Evolutionary conservation across 768 basidiomycete species (phyloP), one percentile per base, ranked within the genome.

Genomic region (Termitomyces sp.): DNA sequence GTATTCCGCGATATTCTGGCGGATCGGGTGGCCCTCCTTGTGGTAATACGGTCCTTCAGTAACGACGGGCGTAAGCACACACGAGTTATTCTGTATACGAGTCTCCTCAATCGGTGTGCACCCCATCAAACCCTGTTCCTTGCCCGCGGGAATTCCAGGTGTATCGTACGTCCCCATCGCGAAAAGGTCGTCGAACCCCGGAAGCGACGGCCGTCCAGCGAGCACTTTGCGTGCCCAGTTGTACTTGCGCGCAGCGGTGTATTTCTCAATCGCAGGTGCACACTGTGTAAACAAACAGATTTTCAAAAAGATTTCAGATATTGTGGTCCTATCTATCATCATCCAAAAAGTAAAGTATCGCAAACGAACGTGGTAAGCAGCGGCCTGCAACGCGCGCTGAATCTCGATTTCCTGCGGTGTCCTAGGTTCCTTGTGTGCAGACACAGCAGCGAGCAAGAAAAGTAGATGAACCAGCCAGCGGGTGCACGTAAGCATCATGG

Each of bases 31-130:
- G 0, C 78, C 80, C 30, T 71, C 73, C 1, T 64, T 69, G 54
- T 84, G 82, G 61, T 82, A 80, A 63, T 84, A 84, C 1, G 82
- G 82, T 0, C 82, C 82, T 61, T 82, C 80, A 0, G 81, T 84
- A 3, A 79, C 78, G 53, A 79, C 77, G 18, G 82, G 81, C 5
- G 81, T 72, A 0, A 84, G 73, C 6, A 84, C 79, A 57, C 82
- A 84, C 0, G 79, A 77, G 61, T 82, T 82, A 61, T 82, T 84
- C 63, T 80, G 79, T 39, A 81, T 80, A 39, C 76, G 69, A 2
- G 81, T 75, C 2, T 78, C 77, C 39, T 75, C 70, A n/a, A 79
- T 70, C 0, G 78, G 77, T 5, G 77, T 67, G 62, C 81, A 84
- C 16, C 73, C 73, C 72, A 82, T 72, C 16, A 78, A 54, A 1